Conservation (phyloP, 208 protist species). For the Trypanosoma vivax region DNA sequence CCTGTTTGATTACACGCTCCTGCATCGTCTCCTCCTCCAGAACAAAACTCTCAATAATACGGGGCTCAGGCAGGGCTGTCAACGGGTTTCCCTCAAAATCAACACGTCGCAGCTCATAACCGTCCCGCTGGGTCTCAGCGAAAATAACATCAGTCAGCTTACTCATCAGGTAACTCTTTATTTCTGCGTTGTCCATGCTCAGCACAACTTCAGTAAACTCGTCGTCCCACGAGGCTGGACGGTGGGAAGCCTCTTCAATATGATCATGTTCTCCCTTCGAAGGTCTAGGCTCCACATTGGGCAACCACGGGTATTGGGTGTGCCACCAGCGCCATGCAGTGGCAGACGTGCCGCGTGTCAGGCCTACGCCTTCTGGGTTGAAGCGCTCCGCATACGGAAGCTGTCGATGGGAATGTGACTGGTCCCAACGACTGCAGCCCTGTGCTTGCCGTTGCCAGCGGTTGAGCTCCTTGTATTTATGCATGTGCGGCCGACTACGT, state of each 20-base stretch:
- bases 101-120: constrained; percentile 85
- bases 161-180: constrained; percentile 58
- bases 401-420: constrained; percentile 79
- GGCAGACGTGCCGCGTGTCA: constrained; percentile 74
- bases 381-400: constrained; percentile 76
- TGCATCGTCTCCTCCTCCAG: constrained; percentile 87
- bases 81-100: constrained; percentile 91
- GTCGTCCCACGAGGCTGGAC: constrained; percentile 72
- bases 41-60: constrained; percentile 85
- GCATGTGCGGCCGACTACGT: constrained; percentile 70
- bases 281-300: constrained; percentile 58
- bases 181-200: constrained; percentile 66
- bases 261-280: constrained; percentile 26
- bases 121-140: constrained; percentile 79
- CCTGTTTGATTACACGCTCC: constrained; percentile 77
- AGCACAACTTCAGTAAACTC: constrained; percentile 72
- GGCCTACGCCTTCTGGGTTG: constrained; percentile 78
- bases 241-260: constrained; percentile 25
- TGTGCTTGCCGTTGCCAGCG: constrained; percentile 89
- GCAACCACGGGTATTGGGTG: constrained; percentile 87
- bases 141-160: constrained; percentile 87
- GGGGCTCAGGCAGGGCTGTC: constrained; percentile 76
- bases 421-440: constrained; percentile 85
- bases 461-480: constrained; percentile 82
- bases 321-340: constrained; percentile 89